Evolutionary conservation across 805 yeast species (phyloP).

Genomic region (Metschnikowia picachoensis): DNA sequence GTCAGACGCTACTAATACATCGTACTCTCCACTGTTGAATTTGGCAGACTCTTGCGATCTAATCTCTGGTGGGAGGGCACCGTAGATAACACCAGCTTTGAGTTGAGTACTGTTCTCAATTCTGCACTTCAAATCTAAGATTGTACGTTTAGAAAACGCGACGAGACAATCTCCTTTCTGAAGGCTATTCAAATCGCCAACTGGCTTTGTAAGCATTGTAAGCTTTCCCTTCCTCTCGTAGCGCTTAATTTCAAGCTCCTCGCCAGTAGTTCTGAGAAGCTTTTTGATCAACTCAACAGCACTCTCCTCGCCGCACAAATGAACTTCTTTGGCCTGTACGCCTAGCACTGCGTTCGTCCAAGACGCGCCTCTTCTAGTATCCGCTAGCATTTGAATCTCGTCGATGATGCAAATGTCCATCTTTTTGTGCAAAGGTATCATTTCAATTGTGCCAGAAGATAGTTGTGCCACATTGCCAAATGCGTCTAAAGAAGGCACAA

Average conservation of each 20-base stretch:
- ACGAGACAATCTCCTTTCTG: constrained; percentile 84
- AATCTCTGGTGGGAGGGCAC: constrained; percentile 94
- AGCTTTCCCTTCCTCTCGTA: constrained; percentile 77
- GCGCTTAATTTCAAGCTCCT: constrained; percentile 62
- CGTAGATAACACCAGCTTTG: constrained; percentile 87
- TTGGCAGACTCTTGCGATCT: constrained; percentile 76
- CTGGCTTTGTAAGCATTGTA: constrained; percentile 42
- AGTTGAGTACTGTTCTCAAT: constrained; percentile 62
- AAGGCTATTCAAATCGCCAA: constrained; percentile 37
- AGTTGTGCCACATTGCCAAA: constrained; percentile 70
- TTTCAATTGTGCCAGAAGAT: constrained; percentile 88
- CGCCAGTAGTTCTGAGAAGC: constrained; percentile 71
- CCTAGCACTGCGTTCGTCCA: constrained; percentile 94
- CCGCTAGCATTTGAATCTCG: constrained; percentile 94
- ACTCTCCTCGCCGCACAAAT: constrained; percentile 90
- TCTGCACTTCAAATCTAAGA: constrained; percentile 61
- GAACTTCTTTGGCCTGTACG: constrained; percentile 78
- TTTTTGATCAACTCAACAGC: constrained; percentile 64
- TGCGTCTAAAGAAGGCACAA: constrained; percentile 63
- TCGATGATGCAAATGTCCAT: constrained; percentile 90
- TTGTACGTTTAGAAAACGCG: constrained; percentile 73
- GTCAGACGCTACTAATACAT: constrained; percentile 89
- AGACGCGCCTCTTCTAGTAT: constrained; percentile 77
- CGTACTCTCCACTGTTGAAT: constrained; percentile 77
- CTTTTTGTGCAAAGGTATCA: constrained; percentile 66